Evolutionary conservation across 108 stramenopile genomes (phyloP), one percentile per base, ranked within the genome.

Genomic region (Cyclostephanos invisitatus): DNA sequence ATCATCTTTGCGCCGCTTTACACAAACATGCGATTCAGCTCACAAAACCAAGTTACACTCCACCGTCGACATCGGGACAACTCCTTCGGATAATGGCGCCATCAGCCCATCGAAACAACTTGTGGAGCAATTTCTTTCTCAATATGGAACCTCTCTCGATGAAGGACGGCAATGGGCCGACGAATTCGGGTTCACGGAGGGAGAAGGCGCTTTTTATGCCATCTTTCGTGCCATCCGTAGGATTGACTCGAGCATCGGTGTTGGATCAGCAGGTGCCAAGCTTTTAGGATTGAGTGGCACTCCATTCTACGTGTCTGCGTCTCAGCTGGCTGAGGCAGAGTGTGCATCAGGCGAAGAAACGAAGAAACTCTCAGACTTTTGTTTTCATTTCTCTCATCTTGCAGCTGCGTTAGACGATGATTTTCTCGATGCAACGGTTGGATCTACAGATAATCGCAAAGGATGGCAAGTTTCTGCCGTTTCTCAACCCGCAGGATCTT

Each of bases 371-470:
- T 73, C 70, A 24, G 70, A 62, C 12, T 87, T 17, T n/a, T 61
- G 74, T 56, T 92, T 88, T 64, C 84, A 78, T 64, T 86, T 88
- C 75, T 29, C 80, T 10, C 81, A 92, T 82, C 70, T 92, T 32
- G 84, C 84, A 63, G 70, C 84, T 49, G 90, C 92, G 10, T 48
- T 91, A 20, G 67, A 81, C 29, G 88, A 89, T 49, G 92, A 93
- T 54, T 93, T 93, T 76, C 69, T 93, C 54, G 92, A 93, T 84
- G 92, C 92, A 5, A 77, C 80, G 7, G 67, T 86, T 21, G 92
- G 92, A 55, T 87, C 87, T 3, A 90, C 92, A 5, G 84, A 93
- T 40, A 89, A 86, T 83, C 78, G 88, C 61, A 85, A 91, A 48
- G 89, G 87, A 44, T 90, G 89, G 89, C 75, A 86, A 80, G 89